phyloP scores from a whole-genome alignment of 2,329 filamentous ascomycete genomes.

The Lachnellula hyalina region DNA sequence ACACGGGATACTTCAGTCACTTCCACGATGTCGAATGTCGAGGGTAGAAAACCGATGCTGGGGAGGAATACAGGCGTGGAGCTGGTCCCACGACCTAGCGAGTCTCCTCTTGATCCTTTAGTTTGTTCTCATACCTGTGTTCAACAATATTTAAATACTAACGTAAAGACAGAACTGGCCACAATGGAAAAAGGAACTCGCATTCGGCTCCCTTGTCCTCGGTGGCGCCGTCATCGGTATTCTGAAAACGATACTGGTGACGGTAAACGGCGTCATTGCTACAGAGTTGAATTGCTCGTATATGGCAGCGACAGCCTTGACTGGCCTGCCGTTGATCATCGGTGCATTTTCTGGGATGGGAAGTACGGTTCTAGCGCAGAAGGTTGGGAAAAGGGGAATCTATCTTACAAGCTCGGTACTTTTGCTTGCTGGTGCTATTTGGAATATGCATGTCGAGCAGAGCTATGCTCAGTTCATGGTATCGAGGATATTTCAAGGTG shows the following conservation, averaged over 20 bases:
- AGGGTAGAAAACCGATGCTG: background rate
- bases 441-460: slow-evolving; percentile 42
- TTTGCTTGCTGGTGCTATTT: slow-evolving; percentile 45
- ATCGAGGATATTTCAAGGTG: slow-evolving; percentile 48
- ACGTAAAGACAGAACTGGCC: slow-evolving; percentile 50
- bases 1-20: slow-evolving; percentile 5
- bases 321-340: slow-evolving; percentile 47
- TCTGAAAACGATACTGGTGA: slow-evolving; percentile 51
- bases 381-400: slow-evolving; percentile 49
- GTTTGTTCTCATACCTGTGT: slow-evolving; percentile 32
- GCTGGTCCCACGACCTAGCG: slow-evolving; percentile 47
- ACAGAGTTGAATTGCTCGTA: slow-evolving; percentile 41
- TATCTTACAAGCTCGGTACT: slow-evolving; percentile 43
- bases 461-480: slow-evolving; percentile 45
- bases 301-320: slow-evolving; percentile 44
- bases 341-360: slow-evolving; percentile 42
- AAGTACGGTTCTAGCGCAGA: slow-evolving; percentile 39
- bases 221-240: slow-evolving; percentile 42
- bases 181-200: slow-evolving; percentile 47
- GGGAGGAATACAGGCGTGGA: slow-evolving; percentile 9
- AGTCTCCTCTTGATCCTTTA: slow-evolving; percentile 49
- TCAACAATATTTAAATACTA: background rate
- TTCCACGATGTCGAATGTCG: background rate
- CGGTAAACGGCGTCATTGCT: slow-evolving; percentile 42
- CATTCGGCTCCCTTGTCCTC: slow-evolving; percentile 43